phyloP scores from a whole-genome alignment of 768 basidiomycete species.

The Mycena crocata region DNA sequence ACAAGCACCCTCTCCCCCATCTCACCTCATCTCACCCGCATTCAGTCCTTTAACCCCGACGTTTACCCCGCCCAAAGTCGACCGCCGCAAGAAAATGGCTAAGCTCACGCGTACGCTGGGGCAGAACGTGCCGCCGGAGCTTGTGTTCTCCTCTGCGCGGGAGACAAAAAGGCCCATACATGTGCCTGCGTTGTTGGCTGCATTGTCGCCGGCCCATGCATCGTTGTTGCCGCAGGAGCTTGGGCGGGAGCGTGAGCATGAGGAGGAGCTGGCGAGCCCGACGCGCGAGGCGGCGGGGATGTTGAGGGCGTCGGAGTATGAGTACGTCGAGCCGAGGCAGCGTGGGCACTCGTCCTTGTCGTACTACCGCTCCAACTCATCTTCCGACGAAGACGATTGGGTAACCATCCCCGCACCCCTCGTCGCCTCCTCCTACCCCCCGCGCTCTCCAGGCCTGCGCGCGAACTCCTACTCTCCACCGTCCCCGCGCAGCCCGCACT shows the following conservation, averaged over 20 bases:
- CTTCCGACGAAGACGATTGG: constrained; percentile 1
- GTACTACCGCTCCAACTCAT: neutral
- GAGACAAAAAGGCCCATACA: neutral
- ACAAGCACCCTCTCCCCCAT: no score
- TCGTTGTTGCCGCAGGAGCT: neutral
- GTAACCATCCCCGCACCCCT: constrained; percentile 1
- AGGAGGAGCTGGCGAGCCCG: neutral
- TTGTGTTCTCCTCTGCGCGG: constrained; percentile 39
- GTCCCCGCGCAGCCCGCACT: constrained; percentile 15
- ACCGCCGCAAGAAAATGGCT: constrained; percentile 53
- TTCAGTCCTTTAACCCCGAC: constrained; percentile 11
- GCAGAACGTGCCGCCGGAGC: constrained; percentile 55
- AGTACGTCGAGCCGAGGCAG: neutral
- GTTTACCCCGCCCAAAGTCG: constrained; percentile 20
- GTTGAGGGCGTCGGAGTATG: no score
- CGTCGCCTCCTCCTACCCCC: no score
- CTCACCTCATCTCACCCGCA: neutral
- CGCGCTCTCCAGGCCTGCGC: no score
- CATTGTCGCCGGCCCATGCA: neutral
- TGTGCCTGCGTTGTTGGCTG: constrained; percentile 12
- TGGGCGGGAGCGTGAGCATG: neutral
- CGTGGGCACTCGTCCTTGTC: no score
- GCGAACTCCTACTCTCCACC: neutral
- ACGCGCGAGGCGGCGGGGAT: constrained; percentile 12
- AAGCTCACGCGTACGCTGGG: constrained; percentile 60